Evolutionary conservation across 768 basidiomycete species (phyloP).

Genomic region (Lyophyllum atratum): DNA sequence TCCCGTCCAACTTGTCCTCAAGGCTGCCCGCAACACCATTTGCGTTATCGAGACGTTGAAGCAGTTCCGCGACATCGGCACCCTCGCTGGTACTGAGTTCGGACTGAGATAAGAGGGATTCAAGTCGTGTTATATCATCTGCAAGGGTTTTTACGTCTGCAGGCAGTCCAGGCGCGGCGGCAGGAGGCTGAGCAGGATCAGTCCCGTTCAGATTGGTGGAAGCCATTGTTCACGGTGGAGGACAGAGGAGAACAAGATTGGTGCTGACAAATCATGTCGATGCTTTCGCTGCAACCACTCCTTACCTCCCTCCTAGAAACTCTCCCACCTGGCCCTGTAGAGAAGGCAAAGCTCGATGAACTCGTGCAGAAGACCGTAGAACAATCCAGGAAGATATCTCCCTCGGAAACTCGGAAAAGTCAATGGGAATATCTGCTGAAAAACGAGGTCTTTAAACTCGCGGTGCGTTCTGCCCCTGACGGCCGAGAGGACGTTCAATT

Average conservation of each 20-base stretch:
- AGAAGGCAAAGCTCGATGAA: slow-evolving; percentile 47
- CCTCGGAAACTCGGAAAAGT: slow-evolving; percentile 62
- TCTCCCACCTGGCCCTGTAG: slow-evolving; percentile 52
- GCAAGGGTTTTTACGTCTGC: slow-evolving; percentile 24
- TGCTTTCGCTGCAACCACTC: slow-evolving; percentile 49
- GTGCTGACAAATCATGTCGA: background rate
- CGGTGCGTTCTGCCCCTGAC: slow-evolving; percentile 46
- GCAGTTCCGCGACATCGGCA: slow-evolving; percentile 48
- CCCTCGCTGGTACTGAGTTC: slow-evolving; percentile 37
- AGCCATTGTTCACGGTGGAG: slow-evolving; percentile 8
- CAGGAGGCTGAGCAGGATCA: background rate
- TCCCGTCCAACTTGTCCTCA: slow-evolving; percentile 60
- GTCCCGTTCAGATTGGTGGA: slow-evolving; percentile 3
- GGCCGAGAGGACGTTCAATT: background rate
- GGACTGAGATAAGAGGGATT: slow-evolving; percentile 30
- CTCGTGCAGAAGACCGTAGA: slow-evolving; percentile 48
- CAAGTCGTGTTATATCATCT: slow-evolving; percentile 36
- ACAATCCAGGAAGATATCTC: slow-evolving; percentile 41
- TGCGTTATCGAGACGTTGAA: slow-evolving; percentile 57
- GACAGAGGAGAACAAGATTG: slow-evolving; percentile 8
- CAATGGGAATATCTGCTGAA: slow-evolving; percentile 77
- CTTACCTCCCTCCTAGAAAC: slow-evolving; percentile 52
- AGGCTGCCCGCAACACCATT: slow-evolving; percentile 61
- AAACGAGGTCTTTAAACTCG: slow-evolving; percentile 70
- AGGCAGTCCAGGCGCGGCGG: no score